These are phyloP conservation scores for Moesziomyces sp. DNA, from an alignment of 1,284 basidiomycete genomes.

Conservation along the genomic window DNA sequence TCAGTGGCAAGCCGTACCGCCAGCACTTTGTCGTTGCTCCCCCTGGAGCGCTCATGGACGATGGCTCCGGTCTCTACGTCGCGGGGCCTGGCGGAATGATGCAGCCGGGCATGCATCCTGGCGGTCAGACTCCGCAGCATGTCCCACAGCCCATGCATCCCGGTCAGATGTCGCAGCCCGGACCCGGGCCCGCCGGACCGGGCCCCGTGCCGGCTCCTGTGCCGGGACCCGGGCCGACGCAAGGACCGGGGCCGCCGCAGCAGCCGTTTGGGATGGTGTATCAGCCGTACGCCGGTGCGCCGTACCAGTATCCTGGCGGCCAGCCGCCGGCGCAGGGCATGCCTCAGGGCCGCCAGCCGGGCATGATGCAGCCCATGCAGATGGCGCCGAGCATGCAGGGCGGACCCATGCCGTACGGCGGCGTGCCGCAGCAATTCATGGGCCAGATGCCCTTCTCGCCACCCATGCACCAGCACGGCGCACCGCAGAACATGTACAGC, in stretches of 20 bases:
- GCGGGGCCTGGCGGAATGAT: constrained; percentile 27
- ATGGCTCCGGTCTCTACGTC: constrained; percentile 36
- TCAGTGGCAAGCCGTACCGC: constrained; percentile 84
- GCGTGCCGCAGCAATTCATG: constrained; percentile 52
- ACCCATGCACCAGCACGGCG: constrained; percentile 54
- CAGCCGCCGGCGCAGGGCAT: constrained; percentile 30
- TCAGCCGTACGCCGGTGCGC: constrained; percentile 44
- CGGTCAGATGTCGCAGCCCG: constrained; percentile 28
- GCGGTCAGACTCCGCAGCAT: constrained; percentile 29
- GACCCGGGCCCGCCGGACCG: constrained; percentile 8
- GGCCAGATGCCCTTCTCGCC: constrained; percentile 57
- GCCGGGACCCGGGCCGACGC: constrained; percentile 13
- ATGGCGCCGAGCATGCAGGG: constrained; percentile 41
- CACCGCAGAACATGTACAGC: constrained; percentile 54
- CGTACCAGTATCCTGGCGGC: constrained; percentile 45
- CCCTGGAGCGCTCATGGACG: constrained; percentile 32
- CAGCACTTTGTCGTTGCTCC: constrained; percentile 72
- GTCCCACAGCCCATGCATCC: constrained; percentile 34
- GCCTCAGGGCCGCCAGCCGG: constrained; percentile 32
- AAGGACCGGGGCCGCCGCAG: constrained; percentile 21
- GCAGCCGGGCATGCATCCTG: constrained; percentile 45
- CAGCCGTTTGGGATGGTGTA: constrained; percentile 53
- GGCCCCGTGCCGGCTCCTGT: constrained; percentile 12
- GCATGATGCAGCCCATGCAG: constrained; percentile 38
- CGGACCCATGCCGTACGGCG: constrained; percentile 45